Percentiles rank a stretch among this genome's conserved stretches.
Evolutionary conservation across 2,329 filamentous ascomycete species (phyloP).

Genomic region (Sporothrix humicola): DNA sequence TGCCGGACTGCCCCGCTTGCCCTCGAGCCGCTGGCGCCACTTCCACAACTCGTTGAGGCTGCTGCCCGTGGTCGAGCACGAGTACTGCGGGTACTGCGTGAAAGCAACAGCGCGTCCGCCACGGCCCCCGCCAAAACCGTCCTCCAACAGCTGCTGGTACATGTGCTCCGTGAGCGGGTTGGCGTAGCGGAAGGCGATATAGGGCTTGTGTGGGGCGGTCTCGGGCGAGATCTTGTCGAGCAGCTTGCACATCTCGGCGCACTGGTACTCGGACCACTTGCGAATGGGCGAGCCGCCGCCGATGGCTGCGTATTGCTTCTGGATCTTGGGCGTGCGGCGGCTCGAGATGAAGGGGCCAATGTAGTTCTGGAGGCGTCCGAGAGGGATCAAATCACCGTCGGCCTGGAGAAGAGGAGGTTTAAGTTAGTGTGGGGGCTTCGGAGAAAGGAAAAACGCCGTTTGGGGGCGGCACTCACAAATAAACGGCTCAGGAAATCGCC

Average conservation of each 20-base stretch:
- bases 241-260: slow-evolving; percentile 94
- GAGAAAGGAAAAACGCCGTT: too few relatives aligned
- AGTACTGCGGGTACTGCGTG: slow-evolving; percentile 98
- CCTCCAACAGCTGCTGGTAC: slow-evolving; percentile 80
- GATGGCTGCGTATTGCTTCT: slow-evolving; percentile 93
- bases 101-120: slow-evolving; percentile 96
- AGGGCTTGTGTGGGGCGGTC: slow-evolving; percentile 95
- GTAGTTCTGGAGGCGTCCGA: slow-evolving; percentile 88
- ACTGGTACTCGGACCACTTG: slow-evolving; percentile 97
- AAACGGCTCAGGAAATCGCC: slow-evolving; percentile 86
- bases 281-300: slow-evolving; percentile 97
- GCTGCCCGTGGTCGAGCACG: slow-evolving; percentile 94
- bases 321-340: slow-evolving; percentile 91
- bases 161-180: slow-evolving; percentile 92
- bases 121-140: slow-evolving; percentile 87
- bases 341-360: slow-evolving; percentile 85
- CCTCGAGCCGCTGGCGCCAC: slow-evolving; percentile 87
- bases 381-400: slow-evolving; percentile 92
- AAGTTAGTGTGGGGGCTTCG: not conserved
- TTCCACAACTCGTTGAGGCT: slow-evolving; percentile 98
- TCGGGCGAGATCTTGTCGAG: slow-evolving; percentile 89
- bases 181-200: slow-evolving; percentile 96
- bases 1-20: slow-evolving; percentile 54
- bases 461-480: slow-evolving; percentile 67
- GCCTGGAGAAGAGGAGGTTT: slow-evolving; percentile 58